Evolutionary conservation across 306 rosid genomes (phyloP).

Genomic region (Sicyos edulis): DNA sequence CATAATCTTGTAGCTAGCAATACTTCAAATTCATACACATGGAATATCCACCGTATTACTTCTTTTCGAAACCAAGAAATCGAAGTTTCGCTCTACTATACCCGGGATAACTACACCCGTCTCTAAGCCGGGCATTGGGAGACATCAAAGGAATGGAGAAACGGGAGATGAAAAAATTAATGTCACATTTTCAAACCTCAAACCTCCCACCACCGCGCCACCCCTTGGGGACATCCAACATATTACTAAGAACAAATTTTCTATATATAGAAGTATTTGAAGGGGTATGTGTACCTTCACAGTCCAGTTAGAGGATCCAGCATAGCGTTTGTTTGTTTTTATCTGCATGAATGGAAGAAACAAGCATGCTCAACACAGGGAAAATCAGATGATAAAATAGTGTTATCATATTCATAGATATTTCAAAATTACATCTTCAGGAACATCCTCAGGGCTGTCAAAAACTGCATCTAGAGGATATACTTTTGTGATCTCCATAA

Average conservation of each 20-base stretch:
- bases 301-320: constrained; percentile 84
- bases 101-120: no score
- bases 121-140: no score
- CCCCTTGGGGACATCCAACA: neutral
- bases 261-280: neutral
- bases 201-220: no score
- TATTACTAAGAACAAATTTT: neutral
- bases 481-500: constrained; percentile 80
- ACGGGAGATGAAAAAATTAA: no score
- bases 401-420: neutral
- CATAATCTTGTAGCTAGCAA: neutral
- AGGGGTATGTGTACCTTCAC: constrained; percentile 49
- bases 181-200: no score
- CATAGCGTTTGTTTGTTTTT: constrained; percentile 85
- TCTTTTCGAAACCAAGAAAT: no score
- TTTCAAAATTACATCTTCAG: constrained; percentile 68
- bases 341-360: constrained; percentile 39
- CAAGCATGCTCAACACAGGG: neutral
- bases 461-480: constrained; percentile 93
- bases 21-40: constrained; percentile 4
- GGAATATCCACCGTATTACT: no score
- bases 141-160: no score
- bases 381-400: neutral
- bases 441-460: constrained; percentile 83
- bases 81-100: no score